These are phyloP conservation scores for Euphrasia arctica DNA, from an alignment of 305 asterid genomes.

Conservation along the genomic window DNA sequence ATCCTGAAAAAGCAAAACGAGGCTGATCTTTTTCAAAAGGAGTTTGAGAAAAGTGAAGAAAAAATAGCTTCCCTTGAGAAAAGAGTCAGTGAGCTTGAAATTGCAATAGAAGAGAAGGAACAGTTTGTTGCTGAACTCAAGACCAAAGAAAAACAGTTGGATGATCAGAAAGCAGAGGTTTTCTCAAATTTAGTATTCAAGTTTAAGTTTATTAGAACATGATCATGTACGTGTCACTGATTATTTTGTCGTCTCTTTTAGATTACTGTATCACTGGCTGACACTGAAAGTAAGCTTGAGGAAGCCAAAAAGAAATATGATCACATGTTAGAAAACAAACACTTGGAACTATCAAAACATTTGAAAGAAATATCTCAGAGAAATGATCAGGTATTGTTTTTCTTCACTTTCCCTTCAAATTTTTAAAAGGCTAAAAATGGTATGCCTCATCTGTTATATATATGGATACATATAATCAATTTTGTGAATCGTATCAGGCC, in stretches of 20 bases:
- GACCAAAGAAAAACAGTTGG: slow-evolving; percentile 55
- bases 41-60: slow-evolving; percentile 54
- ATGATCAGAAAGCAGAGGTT: slow-evolving; percentile 78
- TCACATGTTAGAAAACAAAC: slow-evolving; percentile 88
- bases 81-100: slow-evolving; percentile 53
- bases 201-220: slow-evolving; percentile 20
- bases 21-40: slow-evolving; percentile 49
- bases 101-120: slow-evolving; percentile 59
- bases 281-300: slow-evolving; percentile 69
- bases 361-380: slow-evolving; percentile 94
- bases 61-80: slow-evolving; percentile 51
- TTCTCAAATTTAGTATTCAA: slow-evolving; percentile 19
- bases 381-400: slow-evolving; percentile 74
- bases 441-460: slow-evolving; percentile 24
- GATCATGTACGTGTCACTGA: slow-evolving; percentile 26
- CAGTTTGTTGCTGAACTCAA: slow-evolving; percentile 57
- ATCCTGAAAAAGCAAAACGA: slow-evolving; percentile 66
- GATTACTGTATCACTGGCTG: slow-evolving; percentile 62
- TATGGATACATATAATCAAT: slow-evolving; percentile 30
- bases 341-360: slow-evolving; percentile 83
- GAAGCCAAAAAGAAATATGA: slow-evolving; percentile 83
- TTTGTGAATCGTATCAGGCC: slow-evolving; percentile 59
- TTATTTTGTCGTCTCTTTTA: slow-evolving; percentile 36
- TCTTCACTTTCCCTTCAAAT: background rate
- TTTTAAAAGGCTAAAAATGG: slow-evolving; percentile 20